Evolutionary conservation across 2,329 filamentous ascomycete species (phyloP), one percentile per base, ranked within the genome.

Genomic region (Pseudohalonectria lignicola): DNA sequence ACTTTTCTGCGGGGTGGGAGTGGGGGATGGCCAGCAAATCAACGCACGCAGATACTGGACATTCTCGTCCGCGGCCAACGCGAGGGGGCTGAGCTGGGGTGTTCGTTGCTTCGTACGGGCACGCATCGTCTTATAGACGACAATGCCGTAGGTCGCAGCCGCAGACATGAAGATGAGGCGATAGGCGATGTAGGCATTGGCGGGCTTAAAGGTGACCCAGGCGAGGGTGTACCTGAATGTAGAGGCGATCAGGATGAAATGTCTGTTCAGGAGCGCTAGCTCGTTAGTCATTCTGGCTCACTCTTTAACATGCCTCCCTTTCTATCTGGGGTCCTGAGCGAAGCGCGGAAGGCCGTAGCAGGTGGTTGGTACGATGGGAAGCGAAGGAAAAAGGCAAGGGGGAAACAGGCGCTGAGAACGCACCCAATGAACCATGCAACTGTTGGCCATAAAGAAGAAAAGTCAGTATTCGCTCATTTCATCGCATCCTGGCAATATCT

Each of bases 61-160:
- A 62, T 98, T 98, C 73, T 98, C 92, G 59, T 98, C 92, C 11
- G 77, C 70, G 40, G 82, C 68, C 47, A 94, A 67, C 44, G 79
- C 74, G 42, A 90, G 39, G 35, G 72, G 60, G 41, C 82, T 76
- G 37, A 59, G 56, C 29, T 62, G 42, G 2, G 41, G 38, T 16
- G 64, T 57, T 56, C 36, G 76, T 51, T 78, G 61, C 57, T 67
- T 78, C 51, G 83, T 74, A 49, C 86, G 82, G 50, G 88, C 86
- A 48, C 88, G 80, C 69, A 88, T 86, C 41, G 86, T 88, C 76
- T 98, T 98, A 74, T 94, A 96, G 45, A 98, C 90, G 36, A 98
- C 92, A 49, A 98, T 96, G 48, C 92, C 90, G 62, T 98, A 98
- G 10, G 92, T 96, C 36, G 79, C 76, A 34, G 87, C 86, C 5